Conservation (phyloP, 1,284 basidiomycete species). For the Ustilago tritici region DNA sequence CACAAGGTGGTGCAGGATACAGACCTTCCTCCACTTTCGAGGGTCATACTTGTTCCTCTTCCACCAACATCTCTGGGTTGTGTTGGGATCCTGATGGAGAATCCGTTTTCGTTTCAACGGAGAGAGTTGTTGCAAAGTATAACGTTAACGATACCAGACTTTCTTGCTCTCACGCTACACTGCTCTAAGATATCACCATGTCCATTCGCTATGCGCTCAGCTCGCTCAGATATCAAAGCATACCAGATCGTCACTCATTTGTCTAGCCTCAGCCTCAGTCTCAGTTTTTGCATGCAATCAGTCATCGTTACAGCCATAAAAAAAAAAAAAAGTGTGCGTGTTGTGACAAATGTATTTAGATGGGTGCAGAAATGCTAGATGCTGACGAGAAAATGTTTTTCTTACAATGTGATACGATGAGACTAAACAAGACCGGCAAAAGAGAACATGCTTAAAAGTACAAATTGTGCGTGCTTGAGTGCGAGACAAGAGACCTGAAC, state of each 20-base stretch:
- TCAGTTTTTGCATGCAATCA: not conserved
- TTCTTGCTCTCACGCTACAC: slow-evolving; percentile 8
- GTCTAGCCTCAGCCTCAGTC: not conserved
- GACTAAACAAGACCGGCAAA: not conserved
- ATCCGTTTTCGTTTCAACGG: slow-evolving; percentile 47
- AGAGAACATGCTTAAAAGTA: slow-evolving; percentile 26
- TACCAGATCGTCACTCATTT: not conserved
- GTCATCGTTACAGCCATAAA: not conserved
- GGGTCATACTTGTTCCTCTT: slow-evolving; percentile 6
- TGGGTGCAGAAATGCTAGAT: slow-evolving; percentile 1
- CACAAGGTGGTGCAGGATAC: not conserved
- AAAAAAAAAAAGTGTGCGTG: not conserved
- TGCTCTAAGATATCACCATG: slow-evolving; percentile 9
- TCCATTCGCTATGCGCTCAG: too few relatives aligned
- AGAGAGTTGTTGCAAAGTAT: slow-evolving; percentile 45
- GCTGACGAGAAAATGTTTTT: not conserved
- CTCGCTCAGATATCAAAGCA: not conserved
- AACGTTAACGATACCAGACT: slow-evolving; percentile 25
- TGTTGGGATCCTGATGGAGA: slow-evolving; percentile 58
- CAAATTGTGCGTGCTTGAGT: slow-evolving; percentile 13
- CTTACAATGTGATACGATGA: slow-evolving; percentile 4
- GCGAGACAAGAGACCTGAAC: not conserved
- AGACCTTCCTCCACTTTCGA: not conserved
- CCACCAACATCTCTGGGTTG: slow-evolving; percentile 47
- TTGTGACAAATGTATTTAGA: slow-evolving; percentile 2